Base-by-base conservation (phyloP, 1,284 basidiomycete species). In the Cystobasidium slooffiae region DNA sequence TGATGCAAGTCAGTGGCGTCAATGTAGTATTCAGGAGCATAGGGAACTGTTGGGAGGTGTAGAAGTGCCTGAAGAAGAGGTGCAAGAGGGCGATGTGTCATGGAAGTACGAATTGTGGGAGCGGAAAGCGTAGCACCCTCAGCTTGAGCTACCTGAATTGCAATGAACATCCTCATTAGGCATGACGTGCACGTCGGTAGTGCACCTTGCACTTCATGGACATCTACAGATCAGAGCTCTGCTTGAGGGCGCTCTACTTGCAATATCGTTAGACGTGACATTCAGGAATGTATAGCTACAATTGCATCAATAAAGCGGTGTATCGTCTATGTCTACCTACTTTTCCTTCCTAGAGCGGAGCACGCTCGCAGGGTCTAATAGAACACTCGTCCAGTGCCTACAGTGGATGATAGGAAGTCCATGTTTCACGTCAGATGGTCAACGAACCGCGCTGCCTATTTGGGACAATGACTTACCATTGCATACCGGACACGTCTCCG, bases 81-180 rank as follows among this genome's bases (percentile, higher is more conserved):
- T 91, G 80, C 87, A 89, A 81, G 93, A 95, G 82, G 90, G 91
- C 73, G 92, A 89, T 10, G 85, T 92, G 67, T 84, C 87, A 79
- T 96, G 94, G 82, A 90, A 91, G 83, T 95, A 90, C 82, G 92
- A 96, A 85, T 93, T 96, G 92, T 96, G 94, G 94, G 85, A 88
- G 62, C 84, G 88, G 72, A 52, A 22, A 37, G 9, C 18, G 9
- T 31, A 31, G 31, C 31, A 31, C 31, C 31, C 31, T 14, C 31
- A 37, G 14, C 14, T 58, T 22, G 20, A 58, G 16, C 31, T 22
- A 14, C 14, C 55, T 16, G 24, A 22, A 31, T 3, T 22, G 24
- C 3, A 58, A 58, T 37, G 7, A 22, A 58, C 3, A 22, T 51
- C 47, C 16, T 51, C 47, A 51, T 31, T 31, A 31, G 31, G 31